Evolutionary conservation across 2,329 filamentous ascomycete species (phyloP), one percentile per base, ranked within the genome.

Genomic region (Phyllosticta capitalensis): DNA sequence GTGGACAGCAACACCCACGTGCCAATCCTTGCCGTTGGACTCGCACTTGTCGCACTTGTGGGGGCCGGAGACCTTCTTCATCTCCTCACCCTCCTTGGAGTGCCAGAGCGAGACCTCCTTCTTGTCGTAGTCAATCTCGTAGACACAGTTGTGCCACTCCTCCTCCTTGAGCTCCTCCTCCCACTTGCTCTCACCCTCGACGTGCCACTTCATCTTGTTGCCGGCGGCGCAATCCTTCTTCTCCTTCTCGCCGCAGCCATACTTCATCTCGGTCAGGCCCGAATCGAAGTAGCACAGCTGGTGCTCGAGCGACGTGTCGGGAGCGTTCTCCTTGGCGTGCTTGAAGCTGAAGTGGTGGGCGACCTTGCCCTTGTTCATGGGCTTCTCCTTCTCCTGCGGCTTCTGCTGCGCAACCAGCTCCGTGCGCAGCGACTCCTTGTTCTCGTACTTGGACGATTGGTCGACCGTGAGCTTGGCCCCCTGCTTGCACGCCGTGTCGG

Each of bases 211-310:
- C 63, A 89, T 76, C 64, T 80, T 79, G 28, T 76, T 75, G 61
- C 79, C 76, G 45, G 78, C 73, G 14, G 12, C 17, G 38, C 38
- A 45, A 61, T 81, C 75, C 58, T 78, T 80, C 3, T 71, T 67
- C 59, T 76, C 74, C 45, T 78, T 78, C 62, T 68, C 74, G 33
- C 85, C 75, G 79, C 80, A 83, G 52, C 86, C 87, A 60, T 82
- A 83, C 76, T 89, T 89, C 70, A 90, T 74, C 76, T 89, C 87
- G 12, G 86, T 89, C 72, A 89, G 89, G 73, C 89, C 86, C 69
- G 78, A 83, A 74, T 88, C 86, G 74, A 83, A 83, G 68, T 83
- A 83, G 63, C 73, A 76, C 57, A 83, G 76, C 72, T 89, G 86
- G 71, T 90, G 87, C 75, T 90, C 86, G 58, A 85, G 80, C 10